These are phyloP conservation scores for Coemansia sp. DNA, from an alignment of 192 early-diverging fungal genomes.

Conservation along the genomic window DNA sequence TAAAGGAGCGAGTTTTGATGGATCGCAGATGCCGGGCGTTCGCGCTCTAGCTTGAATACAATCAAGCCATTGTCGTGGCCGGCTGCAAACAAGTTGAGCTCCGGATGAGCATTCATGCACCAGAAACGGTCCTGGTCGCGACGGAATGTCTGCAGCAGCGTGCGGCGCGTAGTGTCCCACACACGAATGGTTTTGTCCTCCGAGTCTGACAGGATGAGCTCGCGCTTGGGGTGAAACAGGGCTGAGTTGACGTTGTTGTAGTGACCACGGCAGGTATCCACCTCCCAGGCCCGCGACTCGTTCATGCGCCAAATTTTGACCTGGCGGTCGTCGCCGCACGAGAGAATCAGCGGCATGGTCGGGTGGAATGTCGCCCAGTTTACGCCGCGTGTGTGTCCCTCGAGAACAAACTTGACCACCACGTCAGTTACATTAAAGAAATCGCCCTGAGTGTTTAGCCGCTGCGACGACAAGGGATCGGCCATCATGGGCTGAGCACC, in stretches of 20 bases:
- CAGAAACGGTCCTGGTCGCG: slow-evolving; percentile 97
- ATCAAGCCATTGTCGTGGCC: slow-evolving; percentile 97
- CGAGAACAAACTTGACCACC: slow-evolving; percentile 96
- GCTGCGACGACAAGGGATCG: slow-evolving; percentile 43
- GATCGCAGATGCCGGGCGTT: slow-evolving; percentile 87
- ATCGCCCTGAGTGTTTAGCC: slow-evolving; percentile 75
- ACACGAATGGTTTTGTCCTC: slow-evolving; percentile 98
- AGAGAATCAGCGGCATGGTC: slow-evolving; percentile 92
- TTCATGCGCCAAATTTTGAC: slow-evolving; percentile 99
- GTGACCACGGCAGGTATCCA: slow-evolving; percentile 98
- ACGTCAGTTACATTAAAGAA: slow-evolving; percentile 96
- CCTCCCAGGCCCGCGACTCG: slow-evolving; percentile 98
- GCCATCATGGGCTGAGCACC: slow-evolving; percentile 47
- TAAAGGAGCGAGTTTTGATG: slow-evolving; percentile 85
- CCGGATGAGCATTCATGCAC: slow-evolving; percentile 93
- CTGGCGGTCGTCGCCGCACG: slow-evolving; percentile 94
- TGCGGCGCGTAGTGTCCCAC: slow-evolving; percentile 97
- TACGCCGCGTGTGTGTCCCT: slow-evolving; percentile 95
- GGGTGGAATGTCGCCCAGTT: slow-evolving; percentile 99
- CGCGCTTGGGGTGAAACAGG: slow-evolving; percentile 95
- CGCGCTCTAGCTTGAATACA: slow-evolving; percentile 98
- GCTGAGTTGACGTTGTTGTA: slow-evolving; percentile 95
- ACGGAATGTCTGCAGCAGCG: slow-evolving; percentile 91
- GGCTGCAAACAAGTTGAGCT: slow-evolving; percentile 97
- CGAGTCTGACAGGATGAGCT: slow-evolving; percentile 88